Evolutionary conservation across 2,329 filamentous ascomycete species (phyloP).

Genomic region (Pseudopyrenochaeta lycopersici): DNA sequence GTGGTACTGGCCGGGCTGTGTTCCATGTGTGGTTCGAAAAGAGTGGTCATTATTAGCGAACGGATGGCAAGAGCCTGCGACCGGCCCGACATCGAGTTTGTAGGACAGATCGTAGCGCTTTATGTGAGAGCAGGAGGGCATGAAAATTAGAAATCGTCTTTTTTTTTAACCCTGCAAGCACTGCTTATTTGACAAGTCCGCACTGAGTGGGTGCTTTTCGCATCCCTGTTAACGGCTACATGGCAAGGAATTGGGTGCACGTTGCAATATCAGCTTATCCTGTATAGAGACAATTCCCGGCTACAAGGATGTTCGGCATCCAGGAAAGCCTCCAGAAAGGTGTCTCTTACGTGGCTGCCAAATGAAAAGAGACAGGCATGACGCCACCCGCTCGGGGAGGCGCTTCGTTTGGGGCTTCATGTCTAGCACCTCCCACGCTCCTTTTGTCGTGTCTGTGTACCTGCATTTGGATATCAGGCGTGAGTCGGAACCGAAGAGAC

Average conservation of each 20-base stretch:
- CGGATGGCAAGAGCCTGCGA: slow-evolving; percentile 32
- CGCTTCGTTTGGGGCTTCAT: too few species aligned
- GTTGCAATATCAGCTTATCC: background rate
- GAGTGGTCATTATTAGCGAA: slow-evolving; percentile 32
- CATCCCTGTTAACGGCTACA: background rate
- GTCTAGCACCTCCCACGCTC: too few species aligned
- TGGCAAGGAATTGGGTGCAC: background rate
- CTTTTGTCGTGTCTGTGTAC: too few species aligned
- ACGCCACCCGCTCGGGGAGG: too few species aligned
- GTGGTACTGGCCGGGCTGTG: slow-evolving; percentile 37
- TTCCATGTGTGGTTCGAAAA: slow-evolving; percentile 25
- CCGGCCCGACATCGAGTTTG: slow-evolving; percentile 4
- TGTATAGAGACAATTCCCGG: background rate
- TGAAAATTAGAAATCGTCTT: background rate
- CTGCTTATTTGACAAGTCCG: too few species aligned
- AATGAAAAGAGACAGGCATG: too few species aligned
- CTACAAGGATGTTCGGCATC: background rate
- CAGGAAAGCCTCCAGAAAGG: too few species aligned
- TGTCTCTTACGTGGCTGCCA: background rate
- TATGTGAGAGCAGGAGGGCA: background rate
- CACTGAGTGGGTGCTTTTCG: too few species aligned
- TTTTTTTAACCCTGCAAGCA: too few species aligned
- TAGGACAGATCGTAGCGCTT: background rate
- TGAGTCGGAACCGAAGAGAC: background rate
- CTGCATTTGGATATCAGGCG: background rate